Base-by-base conservation (phyloP, 2,329 filamentous ascomycete genomes). In the Fusarium denticulatum region DNA sequence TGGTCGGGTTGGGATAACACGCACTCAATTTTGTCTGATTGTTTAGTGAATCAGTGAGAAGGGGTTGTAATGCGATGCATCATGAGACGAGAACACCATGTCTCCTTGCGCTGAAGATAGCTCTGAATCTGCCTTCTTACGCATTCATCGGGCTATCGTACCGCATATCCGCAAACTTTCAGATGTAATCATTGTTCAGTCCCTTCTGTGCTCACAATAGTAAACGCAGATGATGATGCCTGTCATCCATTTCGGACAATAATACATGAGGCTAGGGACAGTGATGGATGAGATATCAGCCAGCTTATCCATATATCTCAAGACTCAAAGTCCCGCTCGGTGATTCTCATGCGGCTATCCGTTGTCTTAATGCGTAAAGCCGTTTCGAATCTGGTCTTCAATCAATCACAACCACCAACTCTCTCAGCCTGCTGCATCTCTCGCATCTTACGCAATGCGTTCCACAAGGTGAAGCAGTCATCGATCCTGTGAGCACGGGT, bases 401-500 rank as follows among this genome's bases (percentile, higher is more conserved):
- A 39, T 56, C 59, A 53, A 34, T 13, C 42, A 30, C 14, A 45
- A 18, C 50, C 13, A 46, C 20, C 6, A 52, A 22, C 12, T 37
- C 26, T 18, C 24, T 37, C 12, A 13, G 15, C 13, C 26, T 28
- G 16, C 4, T 43, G 26, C 26, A 26, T 20, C 20, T 15, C 15
- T 50, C 10, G 36, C 16, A 39, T 24, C 36, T 28, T 47, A 16
- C 39, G 20, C 30, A 37, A 37, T n/a, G n/a, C 22, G 45, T 67
- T 36, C 15, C 45, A 71, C 49, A 36, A 56, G 46, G 20, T 15
- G 18, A 65, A 30, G 37, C 37, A 70, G 46, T 49, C 40, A 52
- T 60, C 30, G 24, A 60, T 64, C 55, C 37, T 68, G 58, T 74
- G 58, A 45, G 40, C 32, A 6, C 58, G 71, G 71, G 20, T 55